phyloP scores from a whole-genome alignment of 228 moss, liverwort and hornwort species.

The Sphagnum magellanicum region DNA sequence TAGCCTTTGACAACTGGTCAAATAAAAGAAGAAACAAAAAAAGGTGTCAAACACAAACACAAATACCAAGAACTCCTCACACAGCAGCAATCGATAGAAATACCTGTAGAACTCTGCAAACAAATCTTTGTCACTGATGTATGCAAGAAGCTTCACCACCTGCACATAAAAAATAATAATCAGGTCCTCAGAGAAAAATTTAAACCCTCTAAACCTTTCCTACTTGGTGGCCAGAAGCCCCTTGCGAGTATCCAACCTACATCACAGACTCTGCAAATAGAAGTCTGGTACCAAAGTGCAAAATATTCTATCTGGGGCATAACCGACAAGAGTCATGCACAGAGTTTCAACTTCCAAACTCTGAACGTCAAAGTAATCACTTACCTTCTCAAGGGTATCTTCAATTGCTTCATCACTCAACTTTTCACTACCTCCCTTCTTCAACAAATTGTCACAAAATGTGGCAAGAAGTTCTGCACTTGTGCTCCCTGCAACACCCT shows the following conservation, averaged over 20 bases:
- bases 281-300: too few relatives aligned
- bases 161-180: conserved; percentile 1
- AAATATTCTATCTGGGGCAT: too few relatives aligned
- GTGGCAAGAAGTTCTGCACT: conserved; percentile 60
- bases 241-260: too few relatives aligned
- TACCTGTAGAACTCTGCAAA: conserved; percentile 61
- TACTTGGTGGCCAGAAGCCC: too few relatives aligned
- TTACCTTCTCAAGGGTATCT: conserved; percentile 52
- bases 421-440: conserved; percentile 58
- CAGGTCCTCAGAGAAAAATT: too few relatives aligned
- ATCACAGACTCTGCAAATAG: too few relatives aligned
- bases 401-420: conserved; percentile 54
- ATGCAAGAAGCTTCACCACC: conserved; percentile 58
- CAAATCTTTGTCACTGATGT: conserved; percentile 57
- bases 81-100: not conserved
- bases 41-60: not conserved
- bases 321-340: too few relatives aligned
- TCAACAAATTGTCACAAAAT: conserved; percentile 55
- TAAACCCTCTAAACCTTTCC: too few relatives aligned
- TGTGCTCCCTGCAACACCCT: conserved; percentile 55
- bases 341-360: too few relatives aligned
- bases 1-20: too few relatives aligned
- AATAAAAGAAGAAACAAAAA: too few relatives aligned
- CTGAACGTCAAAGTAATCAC: not conserved
- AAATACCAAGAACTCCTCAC: not conserved